Base-by-base conservation (phyloP, 495 filamentous ascomycete genomes). In the Tuber brumale region DNA sequence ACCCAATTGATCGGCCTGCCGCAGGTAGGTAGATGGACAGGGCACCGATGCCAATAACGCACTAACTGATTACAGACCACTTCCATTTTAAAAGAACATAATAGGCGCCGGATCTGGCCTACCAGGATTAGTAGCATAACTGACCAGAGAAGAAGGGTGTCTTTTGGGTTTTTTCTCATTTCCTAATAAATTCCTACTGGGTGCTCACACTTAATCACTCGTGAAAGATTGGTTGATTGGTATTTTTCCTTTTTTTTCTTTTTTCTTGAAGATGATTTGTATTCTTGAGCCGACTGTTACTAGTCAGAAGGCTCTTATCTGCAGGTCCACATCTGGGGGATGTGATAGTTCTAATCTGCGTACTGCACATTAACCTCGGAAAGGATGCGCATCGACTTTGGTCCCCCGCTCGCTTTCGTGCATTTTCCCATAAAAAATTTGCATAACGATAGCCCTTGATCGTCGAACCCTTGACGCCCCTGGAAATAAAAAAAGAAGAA, bases 401-500 rank as follows among this genome's bases (percentile, higher is more conserved):
- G 1, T 66, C 27, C 57, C 57, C 57, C 31, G 27, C 27, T 66
- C 57, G 57, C 57, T 66, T 66, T 66, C 57, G 57, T 66, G 57
- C 27, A 66, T 66, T 66, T 66, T 66, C 57, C 27, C 57, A 35
- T 31, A 66, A 66, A 57, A 66, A 66, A 66, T 51, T 35, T 12
- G 57, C 57, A 66, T 35, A 66, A 66, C 57, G 57, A 66, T 66
- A 66, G 57, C 57, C 57, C 31, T 57, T 57, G 51, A 57, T 66
- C 27, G 57, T 66, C 27, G 57, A 66, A 66, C 57, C 57, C 27
- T 66, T 66, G 57, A 66, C 57, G 57, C 57, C 57, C 27, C 27
- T 27, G 57, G 12, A 66, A 66, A 66, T 19, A 27, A 66, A 31
- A n/a, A n/a, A 66, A 66, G 35, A 27, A 16, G 16, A 12, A 35